phyloP scores from a whole-genome alignment of 2,329 filamentous ascomycete species.

The Pestalotiopsis sp. region DNA sequence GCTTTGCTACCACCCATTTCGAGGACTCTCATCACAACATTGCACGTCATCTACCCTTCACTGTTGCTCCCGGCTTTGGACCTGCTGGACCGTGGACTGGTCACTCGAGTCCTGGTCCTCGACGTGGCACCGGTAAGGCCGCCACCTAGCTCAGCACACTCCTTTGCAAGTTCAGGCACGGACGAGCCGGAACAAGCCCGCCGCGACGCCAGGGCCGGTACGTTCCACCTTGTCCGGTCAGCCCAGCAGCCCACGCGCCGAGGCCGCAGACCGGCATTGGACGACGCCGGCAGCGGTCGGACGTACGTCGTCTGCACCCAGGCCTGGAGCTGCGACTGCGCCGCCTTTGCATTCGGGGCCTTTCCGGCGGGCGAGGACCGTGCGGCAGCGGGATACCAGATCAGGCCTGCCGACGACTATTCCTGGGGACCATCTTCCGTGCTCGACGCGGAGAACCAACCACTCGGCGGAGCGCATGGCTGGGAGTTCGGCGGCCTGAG shows the following conservation, averaged over 20 bases:
- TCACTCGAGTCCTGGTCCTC: slow-evolving; percentile 53
- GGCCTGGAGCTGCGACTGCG: slow-evolving; percentile 89
- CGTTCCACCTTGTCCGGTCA: slow-evolving; percentile 67
- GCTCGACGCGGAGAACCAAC: neutral
- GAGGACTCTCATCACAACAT: slow-evolving; percentile 66
- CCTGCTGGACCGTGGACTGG: slow-evolving; percentile 75
- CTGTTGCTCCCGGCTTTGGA: slow-evolving; percentile 84
- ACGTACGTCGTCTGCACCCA: slow-evolving; percentile 70
- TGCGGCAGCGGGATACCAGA: slow-evolving; percentile 11
- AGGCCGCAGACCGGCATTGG: slow-evolving; percentile 25
- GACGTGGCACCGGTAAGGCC: neutral
- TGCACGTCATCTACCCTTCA: slow-evolving; percentile 83
- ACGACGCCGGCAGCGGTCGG: slow-evolving; percentile 24
- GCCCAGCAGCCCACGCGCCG: slow-evolving; percentile 37
- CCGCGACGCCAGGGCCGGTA: slow-evolving; percentile 16
- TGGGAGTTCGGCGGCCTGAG: slow-evolving; percentile 34
- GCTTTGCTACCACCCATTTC: slow-evolving; percentile 36
- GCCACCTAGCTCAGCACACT: neutral
- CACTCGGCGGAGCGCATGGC: slow-evolving; percentile 10
- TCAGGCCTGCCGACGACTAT: slow-evolving; percentile 11
- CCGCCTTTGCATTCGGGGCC: slow-evolving; percentile 74
- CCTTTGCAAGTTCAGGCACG: neutral
- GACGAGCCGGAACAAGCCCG: slow-evolving; percentile 7
- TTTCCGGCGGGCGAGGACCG: slow-evolving; percentile 47
- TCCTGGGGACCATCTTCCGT: neutral